phyloP scores from a whole-genome alignment of 2,329 filamentous ascomycete species.

The Aspergillus pseudonomiae region DNA sequence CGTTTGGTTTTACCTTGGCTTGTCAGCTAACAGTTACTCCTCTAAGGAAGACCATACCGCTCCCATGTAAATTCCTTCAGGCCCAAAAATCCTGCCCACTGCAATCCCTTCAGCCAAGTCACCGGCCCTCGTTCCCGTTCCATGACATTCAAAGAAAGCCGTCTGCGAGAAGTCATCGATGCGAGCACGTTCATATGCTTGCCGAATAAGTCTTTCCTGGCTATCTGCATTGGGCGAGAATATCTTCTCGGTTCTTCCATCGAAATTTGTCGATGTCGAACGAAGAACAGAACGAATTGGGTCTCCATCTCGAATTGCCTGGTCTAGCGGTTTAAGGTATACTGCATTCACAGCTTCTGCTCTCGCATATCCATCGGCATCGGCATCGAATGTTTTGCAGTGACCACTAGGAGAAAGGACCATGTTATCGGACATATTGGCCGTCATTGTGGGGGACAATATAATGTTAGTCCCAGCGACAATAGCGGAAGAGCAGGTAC shows the following conservation, averaged over 20 bases:
- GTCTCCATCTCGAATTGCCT: slow-evolving; percentile 32
- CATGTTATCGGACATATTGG: slow-evolving; percentile 33
- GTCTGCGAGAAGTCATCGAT: slow-evolving; percentile 8
- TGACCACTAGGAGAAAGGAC: slow-evolving; percentile 36
- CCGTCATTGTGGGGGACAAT: slow-evolving; percentile 29
- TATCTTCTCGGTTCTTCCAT: slow-evolving; percentile 30
- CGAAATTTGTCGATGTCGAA: slow-evolving; percentile 30
- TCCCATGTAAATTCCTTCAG: slow-evolving; percentile 21
- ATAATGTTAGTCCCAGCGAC: slow-evolving; percentile 40
- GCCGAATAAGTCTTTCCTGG: slow-evolving; percentile 15
- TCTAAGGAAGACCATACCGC: slow-evolving; percentile 5
- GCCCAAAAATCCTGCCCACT: slow-evolving; percentile 19
- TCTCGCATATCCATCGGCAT: slow-evolving; percentile 34
- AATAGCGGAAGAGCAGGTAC: slow-evolving; percentile 23
- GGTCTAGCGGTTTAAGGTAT: slow-evolving; percentile 29
- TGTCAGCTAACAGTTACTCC: too few relatives aligned
- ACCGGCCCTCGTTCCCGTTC: slow-evolving; percentile 23
- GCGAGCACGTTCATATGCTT: slow-evolving; percentile 8
- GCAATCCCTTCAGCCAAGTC: slow-evolving; percentile 19
- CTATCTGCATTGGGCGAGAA: slow-evolving; percentile 17
- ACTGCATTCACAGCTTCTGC: slow-evolving; percentile 37
- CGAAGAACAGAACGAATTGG: slow-evolving; percentile 39
- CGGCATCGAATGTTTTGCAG: slow-evolving; percentile 30
- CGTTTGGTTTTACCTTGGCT: neutral
- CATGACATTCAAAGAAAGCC: slow-evolving; percentile 26